Percentiles rank a stretch among this genome's conserved stretches.
phyloP scores from a whole-genome alignment of 768 basidiomycete genomes.

The Clathrus columnatus region DNA sequence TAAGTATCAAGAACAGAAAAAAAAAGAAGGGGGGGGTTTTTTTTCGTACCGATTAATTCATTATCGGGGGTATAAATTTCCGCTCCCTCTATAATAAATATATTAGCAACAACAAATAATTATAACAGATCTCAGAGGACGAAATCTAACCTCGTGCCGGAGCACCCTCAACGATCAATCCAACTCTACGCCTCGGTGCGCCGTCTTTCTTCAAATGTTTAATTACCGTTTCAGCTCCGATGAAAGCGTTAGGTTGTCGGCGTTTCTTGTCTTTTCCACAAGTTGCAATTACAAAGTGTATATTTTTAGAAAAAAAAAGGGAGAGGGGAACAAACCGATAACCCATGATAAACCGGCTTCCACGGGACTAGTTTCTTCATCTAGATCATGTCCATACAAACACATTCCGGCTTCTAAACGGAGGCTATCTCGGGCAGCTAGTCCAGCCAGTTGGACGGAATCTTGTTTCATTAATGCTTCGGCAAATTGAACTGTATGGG shows the following conservation, averaged over 20 bases:
- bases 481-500: conserved; percentile 63
- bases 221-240: conserved; percentile 67
- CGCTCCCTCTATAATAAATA: conserved; percentile 58
- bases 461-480: conserved; percentile 47
- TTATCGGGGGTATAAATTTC: conserved; percentile 53
- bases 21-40: neutral
- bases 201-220: conserved; percentile 71
- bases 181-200: conserved; percentile 68
- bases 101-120: conserved; percentile 2
- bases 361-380: conserved; percentile 77
- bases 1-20: neutral
- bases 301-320: neutral
- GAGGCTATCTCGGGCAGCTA: conserved; percentile 90
- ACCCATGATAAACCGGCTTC: conserved; percentile 93
- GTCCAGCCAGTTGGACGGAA: conserved; percentile 75
- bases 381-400: conserved; percentile 88
- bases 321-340: conserved; percentile 50
- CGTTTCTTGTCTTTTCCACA: conserved; percentile 88
- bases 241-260: conserved; percentile 59
- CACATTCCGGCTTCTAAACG: conserved; percentile 96
- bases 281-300: neutral
- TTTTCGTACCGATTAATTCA: conserved; percentile 51
- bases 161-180: conserved; percentile 71
- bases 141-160: conserved; percentile 64
- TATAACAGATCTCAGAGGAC: conserved; percentile 3